These are phyloP conservation scores for Oenanthe sinensis DNA, from an alignment of 129 eudicot genomes.

Conservation along the genomic window DNA sequence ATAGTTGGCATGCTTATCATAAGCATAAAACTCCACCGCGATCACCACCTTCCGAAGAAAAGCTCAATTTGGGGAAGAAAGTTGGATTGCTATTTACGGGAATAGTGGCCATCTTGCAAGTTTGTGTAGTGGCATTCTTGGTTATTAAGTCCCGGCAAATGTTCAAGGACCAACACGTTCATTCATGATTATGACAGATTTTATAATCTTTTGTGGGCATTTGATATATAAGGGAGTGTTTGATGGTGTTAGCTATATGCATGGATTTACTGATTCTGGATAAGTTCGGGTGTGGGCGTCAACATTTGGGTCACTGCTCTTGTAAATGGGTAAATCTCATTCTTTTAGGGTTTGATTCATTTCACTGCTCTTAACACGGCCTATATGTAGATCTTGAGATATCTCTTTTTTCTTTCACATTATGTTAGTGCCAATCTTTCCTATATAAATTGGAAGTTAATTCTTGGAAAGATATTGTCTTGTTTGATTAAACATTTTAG, in stretches of 20 bases:
- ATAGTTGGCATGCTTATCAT: not conserved
- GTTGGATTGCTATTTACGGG: constrained; percentile 28
- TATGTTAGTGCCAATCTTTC: not conserved
- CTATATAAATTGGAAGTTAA: not conserved
- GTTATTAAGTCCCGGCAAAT: constrained; percentile 23
- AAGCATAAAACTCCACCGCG: not conserved
- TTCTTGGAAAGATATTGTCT: not conserved
- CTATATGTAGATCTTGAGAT: constrained; percentile 10
- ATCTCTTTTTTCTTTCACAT: not conserved
- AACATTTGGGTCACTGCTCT: constrained; percentile 15
- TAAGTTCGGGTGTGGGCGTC: constrained; percentile 6
- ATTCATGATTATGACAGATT: not conserved
- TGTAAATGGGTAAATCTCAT: constrained; percentile 43
- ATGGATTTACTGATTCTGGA: constrained; percentile 12
- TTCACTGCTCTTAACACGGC: constrained; percentile 6
- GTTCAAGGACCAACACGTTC: constrained; percentile 9
- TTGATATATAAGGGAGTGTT: not conserved
- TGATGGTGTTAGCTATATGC: not conserved
- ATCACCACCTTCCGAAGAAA: not conserved
- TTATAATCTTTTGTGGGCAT: not conserved
- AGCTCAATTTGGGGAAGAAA: constrained; percentile 25
- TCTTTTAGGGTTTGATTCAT: constrained; percentile 2
- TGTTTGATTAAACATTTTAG: not conserved
- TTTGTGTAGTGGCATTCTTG: constrained; percentile 22
- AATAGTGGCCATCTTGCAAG: constrained; percentile 21